Evolutionary conservation across 1,139 yeast species (phyloP), one percentile per base, ranked within the genome.

Genomic region (Kurtzmaniella quercitrusa): DNA sequence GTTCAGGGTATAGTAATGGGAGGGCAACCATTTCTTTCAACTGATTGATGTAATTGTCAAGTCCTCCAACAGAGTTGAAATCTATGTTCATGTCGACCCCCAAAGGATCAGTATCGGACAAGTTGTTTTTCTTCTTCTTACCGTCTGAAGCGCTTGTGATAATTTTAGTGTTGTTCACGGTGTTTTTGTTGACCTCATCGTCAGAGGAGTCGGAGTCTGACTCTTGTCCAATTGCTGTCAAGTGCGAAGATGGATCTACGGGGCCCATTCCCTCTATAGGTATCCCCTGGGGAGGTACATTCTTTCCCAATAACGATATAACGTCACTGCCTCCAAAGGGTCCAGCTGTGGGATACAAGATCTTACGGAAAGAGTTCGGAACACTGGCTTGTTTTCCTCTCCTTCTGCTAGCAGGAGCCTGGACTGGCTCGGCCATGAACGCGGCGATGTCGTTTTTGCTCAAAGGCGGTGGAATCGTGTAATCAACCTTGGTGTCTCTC

Each of bases 311-410:
- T 34, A 87, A 70, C 0, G 95, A 82, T 2, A 82, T 73, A 1
- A 85, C 88, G 58, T 89, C 96, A 50, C 90, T 83, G 25, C 98
- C 98, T 23, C 96, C 96, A 69, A 93, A 93, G 2, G 98, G 96
- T 1, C 98, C 96, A n/a, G 90, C 88, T 0, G 96, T 89, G n/a
- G 96, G 95, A 55, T 85, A 88, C 39, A 89, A 65, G 38, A 93
- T 75, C 55, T 86, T 75, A 41, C 85, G 61, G 48, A 66, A 68
- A 34, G 76, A 75, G 40, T 68, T 71, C 52, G 72, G 78, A 31
- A 52, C 56, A n/a, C 61, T 57, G 3, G 65, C 55, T 7, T 65
- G 58, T 43, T 62, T 60, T n/a, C 69, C 59, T 21, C 70, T 59
- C 19, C 37, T 39, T 23, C 29, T 7, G 16, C 6, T 24, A 2